A percentile compares a stretch with the other conserved stretches of the same genome.
Evolutionary conservation across 2,329 filamentous ascomycete genomes (phyloP).

Genomic region (Cercospora janseana): DNA sequence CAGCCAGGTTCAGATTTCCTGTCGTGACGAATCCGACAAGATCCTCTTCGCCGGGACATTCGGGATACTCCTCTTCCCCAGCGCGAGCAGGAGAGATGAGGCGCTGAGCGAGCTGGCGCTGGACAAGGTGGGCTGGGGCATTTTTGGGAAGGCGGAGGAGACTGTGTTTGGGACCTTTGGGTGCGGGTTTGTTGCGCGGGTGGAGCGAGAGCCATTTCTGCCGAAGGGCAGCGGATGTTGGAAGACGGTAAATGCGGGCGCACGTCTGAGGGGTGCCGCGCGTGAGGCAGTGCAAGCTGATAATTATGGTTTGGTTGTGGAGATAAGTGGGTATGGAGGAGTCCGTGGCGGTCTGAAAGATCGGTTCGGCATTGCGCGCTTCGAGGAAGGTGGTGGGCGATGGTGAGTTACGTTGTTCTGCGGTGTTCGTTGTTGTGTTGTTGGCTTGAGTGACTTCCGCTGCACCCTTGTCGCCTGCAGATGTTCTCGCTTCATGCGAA

Average conservation of each 20-base stretch:
- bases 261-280: conserved; percentile 69
- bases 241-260: conserved; percentile 83
- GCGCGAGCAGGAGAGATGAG: conserved; percentile 45
- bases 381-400: conserved; percentile 12
- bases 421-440: too few relatives aligned
- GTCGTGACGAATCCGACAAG: conserved; percentile 88
- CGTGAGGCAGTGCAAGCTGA: conserved; percentile 64
- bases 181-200: conserved; percentile 31
- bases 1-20: conserved; percentile 75
- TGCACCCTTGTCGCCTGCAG: background rate
- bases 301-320: conserved; percentile 51
- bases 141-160: conserved; percentile 34
- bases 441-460: background rate
- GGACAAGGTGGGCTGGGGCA: conserved; percentile 47
- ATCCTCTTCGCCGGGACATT: conserved; percentile 71
- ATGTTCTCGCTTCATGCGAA: background rate
- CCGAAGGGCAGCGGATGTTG: conserved; percentile 49
- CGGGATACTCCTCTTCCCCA: conserved; percentile 51
- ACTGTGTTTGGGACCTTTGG: conserved; percentile 28
- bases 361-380: background rate
- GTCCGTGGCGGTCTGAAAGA: background rate
- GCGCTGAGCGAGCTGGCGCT: conserved; percentile 43
- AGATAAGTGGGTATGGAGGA: conserved; percentile 30
- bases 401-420: background rate
- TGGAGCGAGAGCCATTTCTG: conserved; percentile 68